phyloP scores from a whole-genome alignment of 768 basidiomycete genomes.

The Boletus subcaerulescens region DNA sequence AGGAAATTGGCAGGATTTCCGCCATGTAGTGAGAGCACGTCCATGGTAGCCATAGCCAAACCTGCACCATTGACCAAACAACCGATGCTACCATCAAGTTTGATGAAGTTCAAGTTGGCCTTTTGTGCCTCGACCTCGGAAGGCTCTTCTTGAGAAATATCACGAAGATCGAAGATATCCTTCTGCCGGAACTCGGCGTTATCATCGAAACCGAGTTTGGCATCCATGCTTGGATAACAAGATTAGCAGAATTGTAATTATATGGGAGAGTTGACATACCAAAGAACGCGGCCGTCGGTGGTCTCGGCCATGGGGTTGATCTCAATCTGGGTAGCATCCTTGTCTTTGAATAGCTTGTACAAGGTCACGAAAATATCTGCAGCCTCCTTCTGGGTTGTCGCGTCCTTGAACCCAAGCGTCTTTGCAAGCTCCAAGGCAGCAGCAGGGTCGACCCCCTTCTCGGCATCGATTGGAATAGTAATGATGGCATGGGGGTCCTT shows the following conservation, averaged over 20 bases:
- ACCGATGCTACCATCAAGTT: constrained; percentile 95
- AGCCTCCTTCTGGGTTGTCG: constrained; percentile 72
- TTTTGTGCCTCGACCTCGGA: constrained; percentile 98
- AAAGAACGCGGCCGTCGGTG: constrained; percentile 86
- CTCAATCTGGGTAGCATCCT: constrained; percentile 99
- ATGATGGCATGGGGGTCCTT: constrained; percentile 94
- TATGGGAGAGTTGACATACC: constrained; percentile 49
- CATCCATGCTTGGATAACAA: constrained; percentile 79
- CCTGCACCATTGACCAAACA: constrained; percentile 99
- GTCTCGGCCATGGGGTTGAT: constrained; percentile 98
- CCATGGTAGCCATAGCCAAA: constrained; percentile 99
- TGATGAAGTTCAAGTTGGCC: constrained; percentile 96
- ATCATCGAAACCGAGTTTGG: constrained; percentile 99
- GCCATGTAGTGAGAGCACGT: constrained; percentile 94
- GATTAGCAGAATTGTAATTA: neutral
- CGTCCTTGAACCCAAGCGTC: constrained; percentile 84
- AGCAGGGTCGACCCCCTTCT: constrained; percentile 71
- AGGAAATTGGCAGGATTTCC: constrained; percentile 98
- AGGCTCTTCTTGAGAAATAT: constrained; percentile 92
- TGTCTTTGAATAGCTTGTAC: constrained; percentile 97
- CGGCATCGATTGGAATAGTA: constrained; percentile 86
- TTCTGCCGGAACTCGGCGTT: constrained; percentile 98
- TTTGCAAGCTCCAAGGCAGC: constrained; percentile 78
- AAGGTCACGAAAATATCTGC: constrained; percentile 92
- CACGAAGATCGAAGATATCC: constrained; percentile 85